A percentile compares a stretch with the other conserved stretches of the same genome.
phyloP scores from a whole-genome alignment of 2,329 filamentous ascomycete species.

The Aspergillus sp. region DNA sequence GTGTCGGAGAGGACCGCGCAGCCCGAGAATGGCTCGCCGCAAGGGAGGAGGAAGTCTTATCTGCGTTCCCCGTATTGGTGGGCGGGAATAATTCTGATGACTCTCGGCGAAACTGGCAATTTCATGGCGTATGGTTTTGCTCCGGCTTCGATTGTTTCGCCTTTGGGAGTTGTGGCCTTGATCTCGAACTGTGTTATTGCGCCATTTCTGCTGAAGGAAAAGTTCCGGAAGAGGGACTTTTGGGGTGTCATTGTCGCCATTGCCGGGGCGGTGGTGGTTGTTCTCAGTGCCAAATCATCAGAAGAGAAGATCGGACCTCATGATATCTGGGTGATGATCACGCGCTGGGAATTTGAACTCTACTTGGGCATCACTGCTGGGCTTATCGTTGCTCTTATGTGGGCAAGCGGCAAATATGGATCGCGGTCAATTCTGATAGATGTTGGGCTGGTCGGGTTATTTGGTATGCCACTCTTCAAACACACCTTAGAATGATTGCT shows the following conservation, averaged over 20 bases:
- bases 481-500: conserved; percentile 9
- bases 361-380: conserved; percentile 76
- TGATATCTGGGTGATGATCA: conserved; percentile 87
- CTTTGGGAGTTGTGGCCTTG: conserved; percentile 91
- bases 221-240: conserved; percentile 79
- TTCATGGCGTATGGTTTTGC: conserved; percentile 98
- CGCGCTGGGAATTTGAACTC: conserved; percentile 82
- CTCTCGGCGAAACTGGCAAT: conserved; percentile 88
- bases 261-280: conserved; percentile 84
- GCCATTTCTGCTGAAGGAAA: conserved; percentile 88
- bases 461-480: conserved; percentile 60
- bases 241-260: conserved; percentile 87
- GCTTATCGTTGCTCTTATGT: conserved; percentile 76
- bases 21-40: conserved; percentile 37
- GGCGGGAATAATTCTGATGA: conserved; percentile 90
- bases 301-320: conserved; percentile 89
- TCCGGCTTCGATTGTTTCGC: conserved; percentile 94
- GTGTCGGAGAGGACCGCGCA: conserved; percentile 42
- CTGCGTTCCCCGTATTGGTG: conserved; percentile 95
- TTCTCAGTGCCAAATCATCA: conserved; percentile 83
- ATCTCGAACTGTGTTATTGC: conserved; percentile 97
- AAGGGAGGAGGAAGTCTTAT: conserved; percentile 66
- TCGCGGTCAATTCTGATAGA: conserved; percentile 85
- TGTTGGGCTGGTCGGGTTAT: conserved; percentile 86
- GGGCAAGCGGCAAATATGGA: conserved; percentile 81